These are phyloP conservation scores for Berkeleyomyces rouxiae DNA, from an alignment of 2,329 filamentous ascomycete species.

Conservation along the genomic window DNA sequence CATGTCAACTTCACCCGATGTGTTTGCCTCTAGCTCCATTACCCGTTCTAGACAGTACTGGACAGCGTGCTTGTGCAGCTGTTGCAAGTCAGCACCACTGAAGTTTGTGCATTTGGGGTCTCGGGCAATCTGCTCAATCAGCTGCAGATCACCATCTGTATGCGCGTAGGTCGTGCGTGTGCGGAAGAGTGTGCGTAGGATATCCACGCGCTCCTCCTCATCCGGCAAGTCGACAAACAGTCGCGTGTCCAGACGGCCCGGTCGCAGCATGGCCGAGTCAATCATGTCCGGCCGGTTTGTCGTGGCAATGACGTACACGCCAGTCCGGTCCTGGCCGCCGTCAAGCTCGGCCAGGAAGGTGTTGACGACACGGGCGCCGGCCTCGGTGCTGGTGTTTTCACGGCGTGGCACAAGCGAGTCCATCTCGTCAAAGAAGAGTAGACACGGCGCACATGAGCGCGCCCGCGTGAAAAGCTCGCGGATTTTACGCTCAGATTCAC, in stretches of 20 bases:
- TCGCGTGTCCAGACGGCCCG: constrained; percentile 73
- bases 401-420: constrained; percentile 80
- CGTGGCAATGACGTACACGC: constrained; percentile 87
- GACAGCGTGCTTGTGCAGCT: constrained; percentile 31
- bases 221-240: constrained; percentile 79
- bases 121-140: constrained; percentile 47
- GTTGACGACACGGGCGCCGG: constrained; percentile 80
- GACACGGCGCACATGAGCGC: constrained; percentile 71
- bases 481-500: constrained; percentile 85
- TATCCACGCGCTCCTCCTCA: constrained; percentile 65
- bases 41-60: constrained; percentile 30
- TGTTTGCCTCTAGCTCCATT: constrained; percentile 18
- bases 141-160: constrained; percentile 31
- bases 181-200: constrained; percentile 51
- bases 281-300: constrained; percentile 96
- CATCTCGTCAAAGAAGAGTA: constrained; percentile 96
- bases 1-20: constrained; percentile 18
- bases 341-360: constrained; percentile 89
- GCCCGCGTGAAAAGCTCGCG: constrained; percentile 84
- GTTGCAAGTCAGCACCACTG: constrained; percentile 48
- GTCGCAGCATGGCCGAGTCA: constrained; percentile 83
- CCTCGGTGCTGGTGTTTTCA: constrained; percentile 63
- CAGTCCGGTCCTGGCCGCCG: constrained; percentile 60
- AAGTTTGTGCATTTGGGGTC: constrained; percentile 57
- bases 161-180: constrained; percentile 28